phyloP scores from a whole-genome alignment of 169 alveolate species.

The Plasmodium blacklocki region DNA sequence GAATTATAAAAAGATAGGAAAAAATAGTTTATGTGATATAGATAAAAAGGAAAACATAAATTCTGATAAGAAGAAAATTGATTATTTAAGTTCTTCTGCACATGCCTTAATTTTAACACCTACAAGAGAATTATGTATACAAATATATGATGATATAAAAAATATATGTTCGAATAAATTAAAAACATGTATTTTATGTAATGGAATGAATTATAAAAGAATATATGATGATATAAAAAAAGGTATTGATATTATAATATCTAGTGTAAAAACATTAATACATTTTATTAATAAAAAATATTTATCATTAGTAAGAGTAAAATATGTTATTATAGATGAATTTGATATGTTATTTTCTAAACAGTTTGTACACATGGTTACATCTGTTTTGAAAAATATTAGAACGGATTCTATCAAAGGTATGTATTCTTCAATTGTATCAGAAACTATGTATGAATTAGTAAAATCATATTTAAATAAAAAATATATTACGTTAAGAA shows the following conservation, averaged over 20 bases:
- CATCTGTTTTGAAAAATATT: constrained; percentile 47
- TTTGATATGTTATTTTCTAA: constrained; percentile 64
- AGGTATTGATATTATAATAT: constrained; percentile 57
- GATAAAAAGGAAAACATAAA: not conserved
- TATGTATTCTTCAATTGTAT: constrained; percentile 54
- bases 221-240: constrained; percentile 57
- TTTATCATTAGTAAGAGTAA: constrained; percentile 14
- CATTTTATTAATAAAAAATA: constrained; percentile 65
- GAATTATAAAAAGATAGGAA: constrained; percentile 82
- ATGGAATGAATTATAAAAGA: constrained; percentile 50
- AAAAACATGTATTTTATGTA: constrained; percentile 44
- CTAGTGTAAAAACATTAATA: constrained; percentile 70
- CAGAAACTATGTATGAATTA: constrained; percentile 30
- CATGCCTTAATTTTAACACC: constrained; percentile 89
- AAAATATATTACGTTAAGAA: constrained; percentile 39
- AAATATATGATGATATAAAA: constrained; percentile 83
- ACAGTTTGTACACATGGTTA: constrained; percentile 44
- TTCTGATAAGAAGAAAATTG: not conserved
- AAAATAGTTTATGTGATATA: constrained; percentile 66
- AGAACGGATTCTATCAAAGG: constrained; percentile 59
- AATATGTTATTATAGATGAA: constrained; percentile 70
- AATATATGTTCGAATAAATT: constrained; percentile 33
- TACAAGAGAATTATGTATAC: constrained; percentile 92
- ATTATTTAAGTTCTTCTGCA: constrained; percentile 1
- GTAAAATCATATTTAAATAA: constrained; percentile 40